Percentiles rank a stretch among this genome's conserved stretches.
These are phyloP conservation scores for Solanum rostratum DNA, from an alignment of 257 asterid species.

Conservation along the genomic window DNA sequence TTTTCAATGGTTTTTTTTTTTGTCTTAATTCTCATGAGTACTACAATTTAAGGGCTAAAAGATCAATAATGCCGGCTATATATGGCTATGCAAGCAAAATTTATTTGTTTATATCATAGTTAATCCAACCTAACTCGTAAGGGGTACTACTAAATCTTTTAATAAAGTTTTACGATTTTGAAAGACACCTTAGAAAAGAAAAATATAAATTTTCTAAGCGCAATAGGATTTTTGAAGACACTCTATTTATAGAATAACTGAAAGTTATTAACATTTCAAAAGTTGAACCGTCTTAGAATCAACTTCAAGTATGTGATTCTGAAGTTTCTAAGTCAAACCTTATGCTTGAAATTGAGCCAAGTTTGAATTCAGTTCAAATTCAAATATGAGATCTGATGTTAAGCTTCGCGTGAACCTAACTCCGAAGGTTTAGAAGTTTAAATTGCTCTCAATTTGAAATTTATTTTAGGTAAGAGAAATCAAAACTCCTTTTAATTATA, in stretches of 20 bases:
- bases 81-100: background rate
- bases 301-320: background rate
- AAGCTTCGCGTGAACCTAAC: background rate
- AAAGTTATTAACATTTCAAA: background rate
- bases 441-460: too few relatives aligned
- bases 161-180: too few relatives aligned
- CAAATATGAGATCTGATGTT: background rate
- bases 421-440: background rate
- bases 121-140: background rate
- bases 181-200: background rate
- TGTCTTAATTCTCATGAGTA: background rate
- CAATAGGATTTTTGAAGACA: background rate
- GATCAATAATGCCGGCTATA: background rate
- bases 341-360: too few relatives aligned
- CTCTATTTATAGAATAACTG: background rate
- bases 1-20: background rate
- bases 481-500: too few relatives aligned
- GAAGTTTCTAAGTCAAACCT: background rate
- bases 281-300: background rate
- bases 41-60: background rate
- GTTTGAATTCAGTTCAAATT: background rate
- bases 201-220: background rate
- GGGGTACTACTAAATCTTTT: too few relatives aligned
- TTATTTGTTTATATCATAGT: background rate
- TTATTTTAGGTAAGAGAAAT: too few relatives aligned